phyloP scores from a whole-genome alignment of 2,329 filamentous ascomycete species.

The Fusarium hainanense region DNA sequence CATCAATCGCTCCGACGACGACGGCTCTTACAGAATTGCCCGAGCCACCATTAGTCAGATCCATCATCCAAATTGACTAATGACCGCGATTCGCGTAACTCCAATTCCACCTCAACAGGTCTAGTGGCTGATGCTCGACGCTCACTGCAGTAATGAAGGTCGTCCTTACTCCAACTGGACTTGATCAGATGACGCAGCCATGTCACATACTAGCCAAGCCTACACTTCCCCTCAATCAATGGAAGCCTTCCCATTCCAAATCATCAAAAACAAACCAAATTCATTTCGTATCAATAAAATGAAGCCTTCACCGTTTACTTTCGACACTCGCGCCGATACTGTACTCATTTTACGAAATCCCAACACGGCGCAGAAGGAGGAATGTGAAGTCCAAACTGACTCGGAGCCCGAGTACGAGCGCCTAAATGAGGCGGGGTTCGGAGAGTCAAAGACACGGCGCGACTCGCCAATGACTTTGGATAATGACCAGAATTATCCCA shows the following conservation, averaged over 20 bases:
- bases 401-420: slow-evolving; percentile 24
- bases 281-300: not conserved
- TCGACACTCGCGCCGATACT: slow-evolving; percentile 24
- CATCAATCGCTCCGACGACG: not conserved
- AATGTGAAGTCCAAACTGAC: slow-evolving; percentile 8
- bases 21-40: no score
- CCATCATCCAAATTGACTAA: not conserved
- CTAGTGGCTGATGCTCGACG: slow-evolving; percentile 17
- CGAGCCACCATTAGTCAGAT: not conserved
- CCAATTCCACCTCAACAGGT: slow-evolving; percentile 5
- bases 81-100: not conserved
- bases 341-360: slow-evolving; percentile 19
- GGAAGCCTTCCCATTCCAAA: not conserved
- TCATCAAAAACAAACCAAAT: not conserved
- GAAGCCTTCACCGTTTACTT: slow-evolving; percentile 19
- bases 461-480: slow-evolving; percentile 23
- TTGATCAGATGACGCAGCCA: slow-evolving; percentile 30
- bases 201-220: slow-evolving; percentile 19
- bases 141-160: slow-evolving; percentile 2
- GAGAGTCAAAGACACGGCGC: slow-evolving; percentile 5
- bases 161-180: slow-evolving; percentile 25
- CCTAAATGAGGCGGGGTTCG: slow-evolving; percentile 13
- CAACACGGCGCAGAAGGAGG: not conserved
- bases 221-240: slow-evolving; percentile 27
- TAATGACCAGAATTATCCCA: slow-evolving; percentile 15